Evolutionary conservation across 495 filamentous ascomycete genomes (phyloP).

Genomic region (Clavariopsis aquatica): DNA sequence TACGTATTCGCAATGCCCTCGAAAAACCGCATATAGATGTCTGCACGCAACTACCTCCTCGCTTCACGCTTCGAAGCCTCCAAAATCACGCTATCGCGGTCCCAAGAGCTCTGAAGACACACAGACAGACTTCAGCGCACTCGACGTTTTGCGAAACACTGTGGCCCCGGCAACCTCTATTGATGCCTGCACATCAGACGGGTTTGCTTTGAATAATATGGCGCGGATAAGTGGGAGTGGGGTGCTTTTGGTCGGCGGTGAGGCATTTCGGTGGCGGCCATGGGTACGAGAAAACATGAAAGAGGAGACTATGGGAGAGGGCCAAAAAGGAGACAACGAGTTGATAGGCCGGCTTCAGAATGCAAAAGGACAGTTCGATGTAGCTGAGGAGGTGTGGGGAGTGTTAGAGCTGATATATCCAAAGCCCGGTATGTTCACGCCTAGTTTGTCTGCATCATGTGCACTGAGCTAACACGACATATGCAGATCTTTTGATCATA

Average conservation of each 20-base stretch:
- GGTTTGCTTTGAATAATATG: slow-evolving; percentile 81
- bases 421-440: slow-evolving; percentile 70
- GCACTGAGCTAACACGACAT: slow-evolving; percentile 4
- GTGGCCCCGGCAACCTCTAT: slow-evolving; percentile 77
- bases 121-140: slow-evolving; percentile 69
- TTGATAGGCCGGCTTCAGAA: slow-evolving; percentile 58
- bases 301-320: slow-evolving; percentile 41
- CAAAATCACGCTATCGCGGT: slow-evolving; percentile 57
- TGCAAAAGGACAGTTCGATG: slow-evolving; percentile 76
- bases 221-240: slow-evolving; percentile 63
- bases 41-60: slow-evolving; percentile 1
- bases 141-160: slow-evolving; percentile 78
- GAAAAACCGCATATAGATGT: background rate
- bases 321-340: slow-evolving; percentile 35
- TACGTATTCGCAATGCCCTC: background rate
- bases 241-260: slow-evolving; percentile 77
- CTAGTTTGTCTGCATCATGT: background rate
- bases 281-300: slow-evolving; percentile 53
- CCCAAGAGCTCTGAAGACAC: slow-evolving; percentile 61
- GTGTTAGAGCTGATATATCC: slow-evolving; percentile 81
- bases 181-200: slow-evolving; percentile 74
- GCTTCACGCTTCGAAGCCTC: slow-evolving; percentile 19
- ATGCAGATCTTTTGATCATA: slow-evolving; percentile 79
- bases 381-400: slow-evolving; percentile 70
- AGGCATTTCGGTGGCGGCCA: slow-evolving; percentile 85